Conservation (phyloP, 345 rosid species). For the Eutrema japonicum region DNA sequence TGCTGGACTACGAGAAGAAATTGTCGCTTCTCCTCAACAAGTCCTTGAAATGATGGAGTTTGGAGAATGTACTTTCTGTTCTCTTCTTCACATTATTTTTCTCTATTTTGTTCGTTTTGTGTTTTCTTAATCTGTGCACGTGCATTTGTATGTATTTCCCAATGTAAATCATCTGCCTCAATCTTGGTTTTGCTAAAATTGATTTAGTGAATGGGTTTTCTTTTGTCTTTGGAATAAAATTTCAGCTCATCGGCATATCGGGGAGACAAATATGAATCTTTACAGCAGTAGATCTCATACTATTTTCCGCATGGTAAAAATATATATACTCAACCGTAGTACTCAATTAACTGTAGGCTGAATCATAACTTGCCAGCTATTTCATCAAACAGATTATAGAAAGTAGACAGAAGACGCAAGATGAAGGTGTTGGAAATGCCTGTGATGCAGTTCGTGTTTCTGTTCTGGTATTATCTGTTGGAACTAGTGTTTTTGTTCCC, state of each 20-base stretch:
- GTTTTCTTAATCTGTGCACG: slow-evolving; percentile 11
- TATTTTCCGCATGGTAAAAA: slow-evolving; percentile 90
- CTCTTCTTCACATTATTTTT: background rate
- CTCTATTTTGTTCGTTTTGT: slow-evolving; percentile 3
- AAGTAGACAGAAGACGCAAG: slow-evolving; percentile 84
- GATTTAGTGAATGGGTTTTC: slow-evolving; percentile 13
- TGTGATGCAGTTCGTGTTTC: slow-evolving; percentile 98
- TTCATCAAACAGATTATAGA: slow-evolving; percentile 70
- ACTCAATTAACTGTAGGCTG: slow-evolving; percentile 14
- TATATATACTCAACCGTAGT: slow-evolving; percentile 6
- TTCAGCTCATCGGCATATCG: slow-evolving; percentile 96
- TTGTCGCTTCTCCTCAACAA: slow-evolving; percentile 90
- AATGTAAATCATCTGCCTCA: background rate
- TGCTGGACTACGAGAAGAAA: slow-evolving; percentile 95
- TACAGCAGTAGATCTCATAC: slow-evolving; percentile 97
- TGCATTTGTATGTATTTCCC: slow-evolving; percentile 8
- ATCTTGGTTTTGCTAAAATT: slow-evolving; percentile 6
- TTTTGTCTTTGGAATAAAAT: slow-evolving; percentile 28
- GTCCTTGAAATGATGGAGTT: slow-evolving; percentile 87
- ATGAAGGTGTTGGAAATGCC: slow-evolving; percentile 54
- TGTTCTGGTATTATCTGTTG: slow-evolving; percentile 63
- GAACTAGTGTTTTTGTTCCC: slow-evolving; percentile 22
- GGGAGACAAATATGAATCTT: slow-evolving; percentile 93
- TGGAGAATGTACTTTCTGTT: slow-evolving; percentile 70
- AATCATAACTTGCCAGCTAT: slow-evolving; percentile 1